phyloP scores from a whole-genome alignment of 2,329 filamentous ascomycete genomes.

The Podosphaera fusca region DNA sequence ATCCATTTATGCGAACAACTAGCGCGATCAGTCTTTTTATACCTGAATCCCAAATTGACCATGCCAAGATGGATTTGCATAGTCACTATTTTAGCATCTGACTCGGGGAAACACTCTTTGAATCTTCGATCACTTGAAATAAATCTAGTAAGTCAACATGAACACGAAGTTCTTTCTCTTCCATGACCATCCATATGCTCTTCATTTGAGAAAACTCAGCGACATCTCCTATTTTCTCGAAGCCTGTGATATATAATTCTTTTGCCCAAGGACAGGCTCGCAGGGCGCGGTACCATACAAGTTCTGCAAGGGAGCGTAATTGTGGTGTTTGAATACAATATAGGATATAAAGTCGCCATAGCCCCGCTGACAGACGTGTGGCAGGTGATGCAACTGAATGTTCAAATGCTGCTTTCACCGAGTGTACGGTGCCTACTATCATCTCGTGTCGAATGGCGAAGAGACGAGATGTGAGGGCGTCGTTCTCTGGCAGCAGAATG shows the following conservation, averaged over 20 bases:
- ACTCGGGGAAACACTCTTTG: too few relatives aligned
- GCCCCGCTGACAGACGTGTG: slow-evolving; percentile 19
- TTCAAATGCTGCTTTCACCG: slow-evolving; percentile 31
- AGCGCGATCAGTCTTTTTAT: too few relatives aligned
- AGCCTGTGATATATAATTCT: slow-evolving; percentile 31
- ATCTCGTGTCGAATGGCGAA: slow-evolving; percentile 33
- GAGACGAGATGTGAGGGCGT: slow-evolving; percentile 24
- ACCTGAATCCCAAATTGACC: too few relatives aligned
- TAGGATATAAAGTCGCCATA: slow-evolving; percentile 29
- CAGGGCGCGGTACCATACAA: slow-evolving; percentile 31
- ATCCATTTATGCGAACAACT: too few relatives aligned
- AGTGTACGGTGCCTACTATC: slow-evolving; percentile 24
- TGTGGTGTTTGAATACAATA: slow-evolving; percentile 22
- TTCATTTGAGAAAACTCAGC: slow-evolving; percentile 22
- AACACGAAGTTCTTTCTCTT: slow-evolving; percentile 37
- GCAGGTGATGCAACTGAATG: slow-evolving; percentile 21
- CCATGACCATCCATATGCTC: slow-evolving; percentile 29
- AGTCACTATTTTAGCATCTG: too few relatives aligned
- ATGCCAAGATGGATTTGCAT: too few relatives aligned
- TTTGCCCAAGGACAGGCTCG: slow-evolving; percentile 39
- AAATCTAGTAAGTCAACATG: slow-evolving; percentile 28
- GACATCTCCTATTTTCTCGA: slow-evolving; percentile 19
- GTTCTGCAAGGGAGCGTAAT: slow-evolving; percentile 20
- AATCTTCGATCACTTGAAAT: slow-evolving; percentile 9
- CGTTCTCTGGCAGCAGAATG: slow-evolving; percentile 14